Base-by-base conservation (phyloP, 306 rosid species). In the Potentilla sterilis region DNA sequence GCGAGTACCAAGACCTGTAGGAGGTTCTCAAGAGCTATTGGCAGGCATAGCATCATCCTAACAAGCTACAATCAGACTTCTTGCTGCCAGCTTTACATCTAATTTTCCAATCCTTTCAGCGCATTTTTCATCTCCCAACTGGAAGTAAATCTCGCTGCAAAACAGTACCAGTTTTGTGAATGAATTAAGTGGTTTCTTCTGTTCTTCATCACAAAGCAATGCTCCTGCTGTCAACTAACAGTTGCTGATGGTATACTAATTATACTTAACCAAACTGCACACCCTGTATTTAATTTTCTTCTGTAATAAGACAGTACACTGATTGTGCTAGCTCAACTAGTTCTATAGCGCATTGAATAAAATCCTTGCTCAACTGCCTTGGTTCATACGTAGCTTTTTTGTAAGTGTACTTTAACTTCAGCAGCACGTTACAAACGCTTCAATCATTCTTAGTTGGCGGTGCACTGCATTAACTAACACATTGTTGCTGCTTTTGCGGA, bases 11-110 rank as follows among this genome's bases (percentile, higher is more conserved):
- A 58, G 88, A 82, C 81, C 82, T 67, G 9, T 87, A 9, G 87
- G 80, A 42, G 87, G 90, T 68, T 89, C 91, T 35, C 87, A 55
- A 77, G 89, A 87, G 82, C 85, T 87, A 59, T 77, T 88, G 78
- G 86, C 89, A 14, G 88, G 90, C 79, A 85, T 82, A 82, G 78
- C 87, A 58, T 84, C 87, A 73, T 85, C 93, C 15, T 88, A 84
- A 76, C 69, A 77, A 75, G 66, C 54, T 72, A 15, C 76, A 22
- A 41, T 2, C 28, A 57, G 32, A 22, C 14, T 54, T 54, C n/a
- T 14, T 57, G 55, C 76, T 8, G 76, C 54, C 24, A 8, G 1
- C 21, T 12, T 18, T 15, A 12, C 12, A 11, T 64, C 24, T 64
- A 38, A 58, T 58, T 1, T 58, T 10, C 15, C 7, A 4, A 1